Evolutionary conservation across 2,329 filamentous ascomycete species (phyloP).

Genomic region (Cytospora mali): DNA sequence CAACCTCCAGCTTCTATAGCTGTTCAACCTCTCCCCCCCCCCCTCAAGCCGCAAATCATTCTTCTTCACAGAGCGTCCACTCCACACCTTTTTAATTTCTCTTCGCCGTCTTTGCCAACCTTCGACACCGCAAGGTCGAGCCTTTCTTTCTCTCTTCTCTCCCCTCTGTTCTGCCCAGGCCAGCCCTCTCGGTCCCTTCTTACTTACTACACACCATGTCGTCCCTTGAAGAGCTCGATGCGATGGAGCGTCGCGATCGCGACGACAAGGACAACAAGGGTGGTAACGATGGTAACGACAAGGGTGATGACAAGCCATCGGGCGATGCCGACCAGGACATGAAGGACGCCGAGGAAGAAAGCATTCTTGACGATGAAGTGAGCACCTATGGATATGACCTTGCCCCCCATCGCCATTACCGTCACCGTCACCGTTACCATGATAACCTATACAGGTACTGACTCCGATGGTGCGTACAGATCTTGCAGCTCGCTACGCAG

Average conservation of each 20-base stretch:
- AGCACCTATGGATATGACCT: neutral
- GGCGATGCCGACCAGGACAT: conserved; percentile 82
- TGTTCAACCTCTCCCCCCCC: conserved; percentile 3
- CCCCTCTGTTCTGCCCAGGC: neutral
- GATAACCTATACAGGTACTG: neutral
- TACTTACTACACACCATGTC: conserved; percentile 63
- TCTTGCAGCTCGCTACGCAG: conserved; percentile 88
- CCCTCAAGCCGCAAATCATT: conserved; percentile 2
- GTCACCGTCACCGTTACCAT: neutral
- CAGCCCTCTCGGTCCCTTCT: neutral
- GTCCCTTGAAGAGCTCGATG: conserved; percentile 88
- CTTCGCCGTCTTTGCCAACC: neutral
- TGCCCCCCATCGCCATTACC: neutral
- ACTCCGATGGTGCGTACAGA: conserved; percentile 51
- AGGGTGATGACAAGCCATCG: conserved; percentile 55
- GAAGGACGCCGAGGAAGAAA: conserved; percentile 79
- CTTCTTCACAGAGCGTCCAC: neutral
- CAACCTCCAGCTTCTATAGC: conserved; percentile 12
- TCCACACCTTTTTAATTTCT: neutral
- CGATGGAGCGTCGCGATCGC: conserved; percentile 79
- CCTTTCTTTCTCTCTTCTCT: neutral
- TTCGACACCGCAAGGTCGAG: neutral
- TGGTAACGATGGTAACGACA: conserved; percentile 56
- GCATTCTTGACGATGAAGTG: conserved; percentile 77
- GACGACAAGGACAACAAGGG: conserved; percentile 60